Conservation (phyloP, 2,329 filamentous ascomycete species). For the Colletotrichum tropicale region DNA sequence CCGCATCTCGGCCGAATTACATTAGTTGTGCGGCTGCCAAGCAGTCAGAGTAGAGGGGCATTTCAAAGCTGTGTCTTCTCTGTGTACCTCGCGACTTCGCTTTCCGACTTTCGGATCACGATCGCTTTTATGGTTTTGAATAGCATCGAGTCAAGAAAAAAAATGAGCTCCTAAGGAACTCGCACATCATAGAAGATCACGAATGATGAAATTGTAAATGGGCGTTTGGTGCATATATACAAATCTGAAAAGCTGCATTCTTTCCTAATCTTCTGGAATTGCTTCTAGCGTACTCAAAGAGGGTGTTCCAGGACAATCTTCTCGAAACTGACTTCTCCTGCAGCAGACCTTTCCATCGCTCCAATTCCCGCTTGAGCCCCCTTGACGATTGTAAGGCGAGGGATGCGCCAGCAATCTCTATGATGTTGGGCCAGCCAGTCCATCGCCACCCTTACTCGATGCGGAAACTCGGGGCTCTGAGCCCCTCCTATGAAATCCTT, state of each 20-base stretch:
- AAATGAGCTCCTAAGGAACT: not conserved
- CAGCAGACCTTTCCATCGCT: not conserved
- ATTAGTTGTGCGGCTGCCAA: not conserved
- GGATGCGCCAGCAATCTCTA: not conserved
- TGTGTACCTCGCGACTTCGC: not conserved
- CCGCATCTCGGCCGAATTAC: not conserved
- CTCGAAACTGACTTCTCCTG: not conserved
- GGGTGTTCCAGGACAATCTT: not conserved
- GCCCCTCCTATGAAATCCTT: not conserved
- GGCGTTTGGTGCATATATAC: fast-evolving
- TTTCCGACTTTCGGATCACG: not conserved
- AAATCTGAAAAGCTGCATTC: not conserved
- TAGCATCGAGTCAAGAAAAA: not conserved
- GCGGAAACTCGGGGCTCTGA: not conserved
- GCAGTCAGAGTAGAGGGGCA: not conserved
- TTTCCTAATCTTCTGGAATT: not conserved
- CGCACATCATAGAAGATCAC: not conserved
- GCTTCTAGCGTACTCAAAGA: not conserved
- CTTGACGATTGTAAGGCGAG: not conserved
- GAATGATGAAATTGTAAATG: not conserved
- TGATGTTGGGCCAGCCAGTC: not conserved
- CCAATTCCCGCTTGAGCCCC: not conserved
- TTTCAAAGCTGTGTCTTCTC: not conserved
- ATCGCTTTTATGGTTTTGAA: not conserved
- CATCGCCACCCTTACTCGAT: not conserved